phyloP scores from a whole-genome alignment of 1,284 basidiomycete species.

The Apiotrichum veenhuisii region DNA sequence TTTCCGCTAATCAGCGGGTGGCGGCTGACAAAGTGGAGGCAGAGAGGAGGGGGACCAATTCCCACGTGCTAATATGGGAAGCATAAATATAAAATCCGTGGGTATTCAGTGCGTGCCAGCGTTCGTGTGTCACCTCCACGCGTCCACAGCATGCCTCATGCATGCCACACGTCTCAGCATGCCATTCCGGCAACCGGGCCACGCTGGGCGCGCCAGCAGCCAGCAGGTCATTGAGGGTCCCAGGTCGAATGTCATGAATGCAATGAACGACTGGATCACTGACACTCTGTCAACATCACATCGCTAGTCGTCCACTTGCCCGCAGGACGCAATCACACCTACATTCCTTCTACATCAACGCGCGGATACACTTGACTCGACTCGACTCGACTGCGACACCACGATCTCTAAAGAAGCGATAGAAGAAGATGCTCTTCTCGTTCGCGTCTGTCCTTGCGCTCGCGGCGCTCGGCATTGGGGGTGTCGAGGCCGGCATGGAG shows the following conservation, averaged over 20 bases:
- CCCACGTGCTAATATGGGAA: background rate
- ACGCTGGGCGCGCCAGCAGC: no score
- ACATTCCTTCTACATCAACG: background rate
- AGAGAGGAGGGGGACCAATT: background rate
- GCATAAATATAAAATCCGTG: background rate
- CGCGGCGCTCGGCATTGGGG: constrained; percentile 5
- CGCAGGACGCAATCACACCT: no score
- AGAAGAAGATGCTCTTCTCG: background rate
- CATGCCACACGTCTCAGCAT: background rate
- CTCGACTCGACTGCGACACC: no score
- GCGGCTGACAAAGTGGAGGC: constrained; percentile 1
- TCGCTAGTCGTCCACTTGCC: background rate
- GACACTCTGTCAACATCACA: background rate
- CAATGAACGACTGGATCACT: background rate
- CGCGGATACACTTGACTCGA: no score
- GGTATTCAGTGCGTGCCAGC: no score
- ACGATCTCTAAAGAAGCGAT: no score
- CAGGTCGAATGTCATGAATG: background rate
- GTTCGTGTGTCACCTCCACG: background rate
- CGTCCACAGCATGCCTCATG: background rate
- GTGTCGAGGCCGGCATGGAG: constrained; percentile 10
- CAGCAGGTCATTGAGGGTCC: no score
- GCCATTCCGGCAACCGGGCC: no score
- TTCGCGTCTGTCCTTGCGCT: constrained; percentile 5
- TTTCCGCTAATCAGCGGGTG: no score